Evolutionary conservation across 2,329 filamentous ascomycete species (phyloP), one percentile per base, ranked within the genome.

Genomic region (Beauveria caledonica): DNA sequence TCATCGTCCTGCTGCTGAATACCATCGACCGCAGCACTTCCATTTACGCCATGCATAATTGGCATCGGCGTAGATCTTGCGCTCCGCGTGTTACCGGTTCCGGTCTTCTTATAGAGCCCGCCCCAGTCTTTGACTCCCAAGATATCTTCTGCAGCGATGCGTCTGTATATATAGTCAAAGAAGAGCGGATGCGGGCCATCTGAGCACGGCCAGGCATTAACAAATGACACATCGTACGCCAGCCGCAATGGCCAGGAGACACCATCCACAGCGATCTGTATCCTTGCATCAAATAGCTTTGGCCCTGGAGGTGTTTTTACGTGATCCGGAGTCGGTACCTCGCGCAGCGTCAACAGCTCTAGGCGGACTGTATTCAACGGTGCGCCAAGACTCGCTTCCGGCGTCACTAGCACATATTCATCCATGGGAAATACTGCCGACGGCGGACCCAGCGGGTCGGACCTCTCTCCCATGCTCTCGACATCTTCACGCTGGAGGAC

Each of bases 131-230:
- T 75, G 51, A 90, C 80, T 42, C 80, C 78, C 19, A 89, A 80
- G 4, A 91, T 77, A 64, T 87, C 80, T 67, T 90, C 86, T 1
- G 82, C 85, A 58, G 79, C 78, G 44, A 87, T 80, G 1, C 77
- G 72, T 54, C 78, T 78, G 68, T 85, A 86, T 5, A 78, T 74
- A 68, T 90, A 91, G 69, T 90, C 87, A 69, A 86, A 87, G 72
- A 89, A 91, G 6, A 91, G 78, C 7, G 86, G 85, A 70, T 88
- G 86, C 13, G 86, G 86, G 0, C 85, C 85, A 27, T 79, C 77
- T 0, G 78, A 77, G 70, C 86, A 89, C 7, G 86, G 84, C 78
- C 82, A 86, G 1, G 84, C 84, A n/a, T 76, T 77, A 55, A 88
- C 76, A 68, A 87, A 88, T n/a, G 77, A 81, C 9, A 88, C 85